Base-by-base conservation (phyloP, 306 rosid genomes). In the Oemleria cerasiformis region DNA sequence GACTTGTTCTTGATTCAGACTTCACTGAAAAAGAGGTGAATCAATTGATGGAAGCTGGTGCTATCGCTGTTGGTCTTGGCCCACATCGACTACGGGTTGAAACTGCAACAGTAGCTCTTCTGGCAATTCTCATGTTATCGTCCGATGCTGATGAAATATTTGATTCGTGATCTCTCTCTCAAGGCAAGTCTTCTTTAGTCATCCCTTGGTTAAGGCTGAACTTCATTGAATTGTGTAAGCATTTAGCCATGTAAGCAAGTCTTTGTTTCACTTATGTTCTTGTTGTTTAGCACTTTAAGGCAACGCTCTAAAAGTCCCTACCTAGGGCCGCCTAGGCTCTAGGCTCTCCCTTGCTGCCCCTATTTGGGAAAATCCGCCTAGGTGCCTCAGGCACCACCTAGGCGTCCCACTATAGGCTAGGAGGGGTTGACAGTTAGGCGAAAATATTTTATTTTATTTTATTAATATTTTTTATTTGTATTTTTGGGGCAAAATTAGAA, bases 81-180 rank as follows among this genome's bases (percentile, higher is more conserved):
- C 86, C 89, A 36, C 86, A 87, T 73, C 94, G 97, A 39, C 86
- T 93, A 20, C 87, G 97, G 63, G 96, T 93, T 48, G 98, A 93
- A 89, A 93, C 97, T 48, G 98, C 98, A 71, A 78, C 98, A 1
- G 81, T 93, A 77, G 88, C 97, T 23, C 87, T 93, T 76, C 69
- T 93, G 73, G 82, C 92, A 23, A 84, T 92, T 53, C 75, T 90
- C 64, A 87, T 87, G 92, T 76, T 91, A 67, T 93, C 96, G 98
- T 88, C 92, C 23, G 98, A 91, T 74, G 83, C 92, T 75, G 82
- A 56, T 70, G 73, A 48, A 77, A 48, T 71, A 55, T 69, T 66
- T 11, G 44, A 21, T 49, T 43, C 51, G 75, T 85, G 72, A 84
- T 60, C 45, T 68, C 61, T 20, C 44, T 66, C 19, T 66, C 62